These are phyloP conservation scores for Boechera divaricarpa DNA, from an alignment of 345 rosid genomes.

Conservation along the genomic window DNA sequence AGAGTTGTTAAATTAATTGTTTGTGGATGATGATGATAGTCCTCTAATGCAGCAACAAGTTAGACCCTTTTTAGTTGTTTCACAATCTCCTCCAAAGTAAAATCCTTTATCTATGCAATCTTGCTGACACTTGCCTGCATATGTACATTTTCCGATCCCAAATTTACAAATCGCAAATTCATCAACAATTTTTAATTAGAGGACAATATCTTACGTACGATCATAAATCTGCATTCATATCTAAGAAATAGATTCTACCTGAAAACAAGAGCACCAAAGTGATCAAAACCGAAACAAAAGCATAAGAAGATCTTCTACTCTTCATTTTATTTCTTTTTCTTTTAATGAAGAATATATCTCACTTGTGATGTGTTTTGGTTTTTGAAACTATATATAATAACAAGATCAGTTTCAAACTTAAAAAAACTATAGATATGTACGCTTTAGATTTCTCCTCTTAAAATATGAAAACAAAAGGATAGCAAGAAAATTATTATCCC, in stretches of 20 bases:
- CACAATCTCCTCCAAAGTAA: neutral
- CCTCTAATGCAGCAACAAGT: slow-evolving; percentile 1
- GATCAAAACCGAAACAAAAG: neutral
- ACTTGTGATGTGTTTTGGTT: neutral
- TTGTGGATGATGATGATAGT: neutral
- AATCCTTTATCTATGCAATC: neutral
- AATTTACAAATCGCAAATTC: neutral
- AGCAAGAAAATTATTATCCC: neutral
- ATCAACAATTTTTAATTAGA: neutral
- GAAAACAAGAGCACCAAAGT: neutral
- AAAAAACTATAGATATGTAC: neutral
- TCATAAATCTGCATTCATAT: neutral
- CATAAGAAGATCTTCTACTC: neutral
- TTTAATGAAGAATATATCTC: neutral
- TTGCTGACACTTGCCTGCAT: neutral
- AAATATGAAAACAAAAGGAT: neutral
- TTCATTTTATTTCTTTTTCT: neutral
- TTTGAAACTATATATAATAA: neutral
- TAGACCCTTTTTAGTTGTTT: neutral
- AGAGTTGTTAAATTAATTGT: neutral
- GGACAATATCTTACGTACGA: neutral
- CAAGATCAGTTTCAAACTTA: neutral
- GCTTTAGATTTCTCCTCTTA: neutral
- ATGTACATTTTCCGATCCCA: neutral
- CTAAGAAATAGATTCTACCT: neutral